These are phyloP conservation scores for Aspergillus nomiae DNA, from an alignment of 2,329 filamentous ascomycete species.

Conservation along the genomic window DNA sequence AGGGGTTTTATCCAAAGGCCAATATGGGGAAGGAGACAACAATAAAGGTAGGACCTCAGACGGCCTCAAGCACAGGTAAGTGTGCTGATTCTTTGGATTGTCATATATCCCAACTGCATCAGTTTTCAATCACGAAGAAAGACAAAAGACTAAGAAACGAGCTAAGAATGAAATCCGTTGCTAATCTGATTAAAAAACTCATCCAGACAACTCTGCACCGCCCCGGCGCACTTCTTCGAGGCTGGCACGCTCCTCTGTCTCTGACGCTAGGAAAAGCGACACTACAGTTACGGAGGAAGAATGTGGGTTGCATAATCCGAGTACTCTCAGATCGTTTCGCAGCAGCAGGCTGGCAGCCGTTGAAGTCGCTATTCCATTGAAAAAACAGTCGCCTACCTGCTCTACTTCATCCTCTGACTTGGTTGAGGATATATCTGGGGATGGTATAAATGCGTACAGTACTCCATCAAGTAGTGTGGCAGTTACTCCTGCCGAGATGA, in stretches of 20 bases:
- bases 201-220: constrained; percentile 8
- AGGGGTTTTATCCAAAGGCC: not conserved
- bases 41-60: constrained; percentile 5
- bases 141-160: not conserved
- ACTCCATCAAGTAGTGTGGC: constrained; percentile 64
- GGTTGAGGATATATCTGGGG: constrained; percentile 40
- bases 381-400: constrained; percentile 24
- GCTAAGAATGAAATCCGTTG: not conserved
- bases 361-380: constrained; percentile 36
- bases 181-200: not conserved
- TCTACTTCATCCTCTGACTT: constrained; percentile 44
- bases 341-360: constrained; percentile 10
- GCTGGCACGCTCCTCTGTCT: constrained; percentile 18
- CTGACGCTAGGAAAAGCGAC: constrained; percentile 14
- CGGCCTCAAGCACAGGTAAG: constrained; percentile 9
- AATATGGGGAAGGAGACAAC: constrained; percentile 16
- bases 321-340: not conserved
- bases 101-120: not conserved
- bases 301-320: not conserved
- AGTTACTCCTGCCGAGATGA: constrained; percentile 55
- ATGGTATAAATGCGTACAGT: constrained; percentile 55
- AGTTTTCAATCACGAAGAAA: not conserved
- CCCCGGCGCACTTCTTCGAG: constrained; percentile 28
- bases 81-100: not conserved
- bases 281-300: constrained; percentile 9